A percentile compares a stretch with the other conserved stretches of the same genome.
Evolutionary conservation across 331 rosid genomes (phyloP).

Genomic region (Malus hybrid): DNA sequence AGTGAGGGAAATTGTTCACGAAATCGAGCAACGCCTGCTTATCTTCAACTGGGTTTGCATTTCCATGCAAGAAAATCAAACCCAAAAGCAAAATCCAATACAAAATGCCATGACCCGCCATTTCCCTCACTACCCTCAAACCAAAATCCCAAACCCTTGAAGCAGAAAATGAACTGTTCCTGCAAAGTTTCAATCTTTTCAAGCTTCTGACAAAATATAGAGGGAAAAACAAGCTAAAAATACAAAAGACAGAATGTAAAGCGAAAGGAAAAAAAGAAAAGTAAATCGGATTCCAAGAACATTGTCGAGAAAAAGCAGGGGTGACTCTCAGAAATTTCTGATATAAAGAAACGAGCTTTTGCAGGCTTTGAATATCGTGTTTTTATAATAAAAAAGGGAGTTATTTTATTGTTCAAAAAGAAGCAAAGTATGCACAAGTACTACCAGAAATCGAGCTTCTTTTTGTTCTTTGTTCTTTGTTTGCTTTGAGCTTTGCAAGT

Average conservation of each 20-base stretch:
- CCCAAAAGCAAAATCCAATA: conserved; percentile 29
- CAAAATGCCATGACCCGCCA: conserved; percentile 32
- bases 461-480: conserved; percentile 30
- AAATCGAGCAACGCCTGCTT: conserved; percentile 68
- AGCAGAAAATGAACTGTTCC: conserved; percentile 46
- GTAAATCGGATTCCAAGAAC: conserved; percentile 49
- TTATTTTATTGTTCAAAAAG: conserved; percentile 22
- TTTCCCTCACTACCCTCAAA: not conserved
- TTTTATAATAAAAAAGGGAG: conserved; percentile 25
- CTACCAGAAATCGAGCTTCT: conserved; percentile 43
- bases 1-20: conserved; percentile 41
- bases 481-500: conserved; percentile 12
- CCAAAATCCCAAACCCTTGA: not conserved
- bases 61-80: conserved; percentile 28
- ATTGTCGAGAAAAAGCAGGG: conserved; percentile 63
- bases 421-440: conserved; percentile 9
- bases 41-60: conserved; percentile 62
- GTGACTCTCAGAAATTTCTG: conserved; percentile 27
- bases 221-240: conserved; percentile 1
- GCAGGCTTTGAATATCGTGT: conserved; percentile 36
- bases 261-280: conserved; percentile 5
- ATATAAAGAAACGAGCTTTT: conserved; percentile 31
- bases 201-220: conserved; percentile 3
- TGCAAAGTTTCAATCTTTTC: conserved; percentile 15
- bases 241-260: conserved; percentile 10